Base-by-base conservation (phyloP, 2,329 filamentous ascomycete genomes). In the Ceratocystis diversiconidia region DNA sequence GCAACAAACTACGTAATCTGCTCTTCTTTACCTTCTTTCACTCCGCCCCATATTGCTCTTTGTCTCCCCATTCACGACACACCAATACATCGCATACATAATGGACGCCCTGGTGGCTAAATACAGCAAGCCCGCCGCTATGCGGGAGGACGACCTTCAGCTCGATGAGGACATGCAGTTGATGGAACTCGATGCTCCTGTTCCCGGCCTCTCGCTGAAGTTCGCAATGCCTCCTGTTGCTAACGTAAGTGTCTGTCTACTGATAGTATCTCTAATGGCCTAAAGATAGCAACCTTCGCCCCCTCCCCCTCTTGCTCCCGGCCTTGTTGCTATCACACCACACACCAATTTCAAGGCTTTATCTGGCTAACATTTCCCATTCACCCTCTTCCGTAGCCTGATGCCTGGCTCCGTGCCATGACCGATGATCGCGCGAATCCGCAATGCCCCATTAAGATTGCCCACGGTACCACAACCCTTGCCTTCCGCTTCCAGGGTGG, bases 341-440 rank as follows among this genome's bases (percentile, higher is more conserved):
- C 17, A n/a, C 48, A 12, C 8, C 28, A 43, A 55, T 25, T 25
- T 19, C 22, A 28, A 52, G 48, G 22, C 10, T 52, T 22, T 22
- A 6, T 25, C 10, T 15, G 17, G 48, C 62, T 64, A 64, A 64
- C 17, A 68, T 69, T 48, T 36, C 28, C 52, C 63, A 7, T 43
- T 55, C 41, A 48, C 30, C 62, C 22, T 6, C 10, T 32, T 43
- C 6, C 15, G 1, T 74, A 96, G 89, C 89, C 90, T 71, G 89
- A 91, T 70, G 85, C 90, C 73, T 99, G 94, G 88, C 90, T 99
- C 73, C 92, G 94, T 75, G 90, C 94, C 71, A 90, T 90, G 77
- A 97, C 94, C 71, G 94, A 99, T 80, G 94, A 99, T 83, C 87
- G 92, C 77, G 87, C 91, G 72, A 99, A 99, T 81, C 91, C 94